phyloP scores from a whole-genome alignment of 2,329 filamentous ascomycete genomes.

The Xylaria arbuscula region DNA sequence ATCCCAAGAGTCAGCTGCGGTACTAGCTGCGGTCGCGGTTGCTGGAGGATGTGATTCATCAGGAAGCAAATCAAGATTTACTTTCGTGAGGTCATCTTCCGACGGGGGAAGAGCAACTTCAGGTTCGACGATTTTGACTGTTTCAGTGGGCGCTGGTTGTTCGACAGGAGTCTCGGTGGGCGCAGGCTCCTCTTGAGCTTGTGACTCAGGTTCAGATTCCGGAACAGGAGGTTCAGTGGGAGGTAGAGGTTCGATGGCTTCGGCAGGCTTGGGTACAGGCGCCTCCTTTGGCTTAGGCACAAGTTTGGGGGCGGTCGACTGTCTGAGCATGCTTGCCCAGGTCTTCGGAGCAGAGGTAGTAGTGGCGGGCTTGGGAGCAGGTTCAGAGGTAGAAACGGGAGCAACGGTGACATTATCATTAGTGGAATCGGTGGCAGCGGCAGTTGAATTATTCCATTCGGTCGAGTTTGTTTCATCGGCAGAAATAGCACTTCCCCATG shows the following conservation, averaged over 20 bases:
- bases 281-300: conserved; percentile 65
- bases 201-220: conserved; percentile 56
- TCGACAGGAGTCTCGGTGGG: conserved; percentile 45
- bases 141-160: conserved; percentile 46
- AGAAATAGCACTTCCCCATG: conserved; percentile 65
- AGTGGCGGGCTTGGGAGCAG: conserved; percentile 48
- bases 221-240: conserved; percentile 55
- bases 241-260: conserved; percentile 59
- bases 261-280: conserved; percentile 57
- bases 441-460: conserved; percentile 54
- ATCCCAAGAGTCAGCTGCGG: conserved; percentile 86
- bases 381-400: conserved; percentile 51
- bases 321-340: conserved; percentile 81
- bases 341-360: conserved; percentile 64
- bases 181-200: conserved; percentile 52
- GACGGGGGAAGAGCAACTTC: conserved; percentile 72
- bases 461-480: conserved; percentile 52
- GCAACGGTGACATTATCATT: conserved; percentile 55
- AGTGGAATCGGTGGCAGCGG: conserved; percentile 41
- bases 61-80: conserved; percentile 90
- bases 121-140: conserved; percentile 59
- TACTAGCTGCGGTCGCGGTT: conserved; percentile 88
- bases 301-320: conserved; percentile 68
- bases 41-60: conserved; percentile 81
- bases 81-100: conserved; percentile 86